These are phyloP conservation scores for Glycine latifolia DNA, from an alignment of 306 rosid species.

Conservation along the genomic window DNA sequence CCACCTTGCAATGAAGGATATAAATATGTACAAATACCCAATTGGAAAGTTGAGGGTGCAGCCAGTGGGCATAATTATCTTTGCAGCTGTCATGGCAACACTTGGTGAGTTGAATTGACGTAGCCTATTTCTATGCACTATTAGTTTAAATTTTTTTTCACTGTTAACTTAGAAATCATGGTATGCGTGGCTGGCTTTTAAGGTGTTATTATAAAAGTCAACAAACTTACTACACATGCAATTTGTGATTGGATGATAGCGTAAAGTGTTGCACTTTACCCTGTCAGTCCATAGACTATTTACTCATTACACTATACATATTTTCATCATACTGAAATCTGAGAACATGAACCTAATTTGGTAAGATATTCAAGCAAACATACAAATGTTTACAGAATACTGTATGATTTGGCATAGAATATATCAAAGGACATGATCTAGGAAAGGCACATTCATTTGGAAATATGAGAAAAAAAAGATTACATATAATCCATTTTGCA, in stretches of 20 bases:
- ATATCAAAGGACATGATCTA: background rate
- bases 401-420: background rate
- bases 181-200: too few relatives aligned
- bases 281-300: background rate
- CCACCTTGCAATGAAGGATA: slow-evolving; percentile 80
- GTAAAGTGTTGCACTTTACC: too few relatives aligned
- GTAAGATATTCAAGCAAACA: background rate
- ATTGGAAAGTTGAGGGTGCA: slow-evolving; percentile 93
- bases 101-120: slow-evolving; percentile 52
- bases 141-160: background rate
- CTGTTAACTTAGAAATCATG: background rate
- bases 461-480: background rate
- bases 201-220: too few relatives aligned
- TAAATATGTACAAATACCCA: slow-evolving; percentile 79
- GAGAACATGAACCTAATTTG: slow-evolving; percentile 31
- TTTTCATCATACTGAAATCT: background rate
- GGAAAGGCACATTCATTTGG: slow-evolving; percentile 13
- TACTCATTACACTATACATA: background rate
- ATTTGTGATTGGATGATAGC: background rate
- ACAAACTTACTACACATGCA: too few relatives aligned
- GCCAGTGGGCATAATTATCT: slow-evolving; percentile 93
- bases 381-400: background rate
- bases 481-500: slow-evolving; percentile 24
- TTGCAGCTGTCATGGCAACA: slow-evolving; percentile 96
- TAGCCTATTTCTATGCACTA: background rate